Evolutionary conservation across 1,139 yeast genomes (phyloP), one percentile per base, ranked within the genome.

Genomic region (Candida smagusa): DNA sequence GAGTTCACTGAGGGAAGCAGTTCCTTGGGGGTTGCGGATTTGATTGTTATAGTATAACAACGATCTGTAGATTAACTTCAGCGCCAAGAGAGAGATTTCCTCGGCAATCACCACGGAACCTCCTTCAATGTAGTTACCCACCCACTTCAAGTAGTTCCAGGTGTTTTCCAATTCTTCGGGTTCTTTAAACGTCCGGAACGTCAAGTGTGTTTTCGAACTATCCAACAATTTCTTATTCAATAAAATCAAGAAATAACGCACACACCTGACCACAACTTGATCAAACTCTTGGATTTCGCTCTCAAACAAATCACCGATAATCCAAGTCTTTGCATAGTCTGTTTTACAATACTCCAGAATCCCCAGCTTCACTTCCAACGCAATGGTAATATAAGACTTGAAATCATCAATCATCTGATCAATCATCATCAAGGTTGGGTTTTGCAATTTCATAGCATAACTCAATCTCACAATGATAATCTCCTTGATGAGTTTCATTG

Each of bases 401-500:
- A 90, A 84, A 58, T 89, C 96, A 34, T 81, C 92, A 47, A 92
- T 77, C 78, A 88, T 85, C 61, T 90, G 97, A 59, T 92, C 97
- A 47, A 92, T 87, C 83, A 90, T 87, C 90, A 89, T 85, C 78
- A 89, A 79, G 0, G 97, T 89, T 1, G 96, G 96, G 50, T 86
- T 86, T 39, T 77, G 80, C 40, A 90, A 64, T 50, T 84, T 84
- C 58, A 77, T 74, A 3, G 97, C 96, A 55, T 88, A 89, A 2
- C 75, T 69, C 37, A 92, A 70, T 46, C 97, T 73, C 31, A 87
- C 77, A 33, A 75, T 77, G 35, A 90, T 84, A 36, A 88, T 78
- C 53, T 88, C 97, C 53, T 84, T 85, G 47, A 90, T 82, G 37
- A 92, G 68, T 46, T 79, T 80, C 55, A 89, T 73, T 1, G 97